Base-by-base conservation (phyloP, 2,329 filamentous ascomycete genomes). In the Colletotrichum lupini region DNA sequence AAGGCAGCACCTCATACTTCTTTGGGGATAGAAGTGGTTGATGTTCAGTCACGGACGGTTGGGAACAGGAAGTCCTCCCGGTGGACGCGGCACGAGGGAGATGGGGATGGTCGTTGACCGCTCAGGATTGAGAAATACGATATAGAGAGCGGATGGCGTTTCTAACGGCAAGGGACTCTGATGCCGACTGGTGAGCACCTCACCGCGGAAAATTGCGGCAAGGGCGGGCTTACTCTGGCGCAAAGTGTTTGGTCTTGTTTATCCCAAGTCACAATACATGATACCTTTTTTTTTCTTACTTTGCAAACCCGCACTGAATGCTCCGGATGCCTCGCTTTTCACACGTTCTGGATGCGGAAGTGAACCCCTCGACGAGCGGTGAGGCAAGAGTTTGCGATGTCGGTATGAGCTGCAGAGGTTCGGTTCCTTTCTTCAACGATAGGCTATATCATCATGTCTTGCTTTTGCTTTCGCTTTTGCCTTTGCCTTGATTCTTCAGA, bases 91-190 rank as follows among this genome's bases (percentile, higher is more conserved):
- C 42, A 56, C 8, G 22, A 11, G 8, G 52, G 8, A 26, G 19
- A 24, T 7, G 28, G 24, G 42, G 26, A 37, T 60, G 5, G 46
- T 22, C 22, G 37, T 55, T 16, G 52, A 5, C 53, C 24, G 53
- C 24, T n/a, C 32, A 24, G 52, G 59, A 12, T 37, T 49, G 28
- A 22, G 19, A 60, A 28, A 73, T 55, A 73, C 24, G 24, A 69
- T 49, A 69, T 49, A 49, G n/a, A 32, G 53, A 42, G 66, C 30
- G 66, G 42, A 30, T 37, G 70, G 66, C 24, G 66, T 72, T 62
- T 14, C 35, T 11, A 35, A 30, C 12, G 32, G 56, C 46, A 11
- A 32, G 12, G 14, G 19, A 28, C 32, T 22, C 4, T 32, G 28
- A 35, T 49, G 11, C 26, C 66, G 22, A 55, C 30, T 59, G 12